phyloP scores from a whole-genome alignment of 2,329 filamentous ascomycete genomes.

The Trichoderma sp. region DNA sequence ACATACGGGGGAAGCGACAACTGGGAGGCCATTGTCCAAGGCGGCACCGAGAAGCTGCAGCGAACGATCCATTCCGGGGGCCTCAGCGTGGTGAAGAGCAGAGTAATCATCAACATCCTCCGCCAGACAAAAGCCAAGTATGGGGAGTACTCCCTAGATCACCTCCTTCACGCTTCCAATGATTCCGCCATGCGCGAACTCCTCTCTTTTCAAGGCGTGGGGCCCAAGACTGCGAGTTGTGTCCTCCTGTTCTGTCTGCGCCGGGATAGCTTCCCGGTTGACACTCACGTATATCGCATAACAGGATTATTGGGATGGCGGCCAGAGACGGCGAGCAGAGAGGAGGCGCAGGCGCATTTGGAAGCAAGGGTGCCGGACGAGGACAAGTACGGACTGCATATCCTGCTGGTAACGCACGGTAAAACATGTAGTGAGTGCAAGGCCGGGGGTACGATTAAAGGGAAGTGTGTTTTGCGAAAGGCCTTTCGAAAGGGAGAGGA shows the following conservation, averaged over 20 bases:
- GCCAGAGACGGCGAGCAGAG: conserved; percentile 38
- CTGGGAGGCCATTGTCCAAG: conserved; percentile 42
- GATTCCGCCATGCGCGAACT: conserved; percentile 50
- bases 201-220: conserved; percentile 49
- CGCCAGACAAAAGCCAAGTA: conserved; percentile 53
- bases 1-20: conserved; percentile 42
- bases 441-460: conserved; percentile 40
- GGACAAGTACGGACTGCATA: conserved; percentile 50
- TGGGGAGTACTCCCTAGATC: conserved; percentile 47
- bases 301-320: conserved; percentile 49
- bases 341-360: conserved; percentile 50
- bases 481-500: conserved; percentile 33
- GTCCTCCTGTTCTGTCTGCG: conserved; percentile 50
- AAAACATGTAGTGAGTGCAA: conserved; percentile 44
- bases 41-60: conserved; percentile 40
- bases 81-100: conserved; percentile 68
- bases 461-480: conserved; percentile 41
- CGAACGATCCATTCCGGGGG: conserved; percentile 70
- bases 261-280: conserved; percentile 49
- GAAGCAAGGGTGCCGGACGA: conserved; percentile 45
- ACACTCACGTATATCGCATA: conserved; percentile 52
- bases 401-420: conserved; percentile 48
- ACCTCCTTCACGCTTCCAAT: conserved; percentile 42
- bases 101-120: conserved; percentile 66
- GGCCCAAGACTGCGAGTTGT: conserved; percentile 53